Conservation (phyloP, 1,139 yeast species). For the Lizanozyma gosingica region DNA sequence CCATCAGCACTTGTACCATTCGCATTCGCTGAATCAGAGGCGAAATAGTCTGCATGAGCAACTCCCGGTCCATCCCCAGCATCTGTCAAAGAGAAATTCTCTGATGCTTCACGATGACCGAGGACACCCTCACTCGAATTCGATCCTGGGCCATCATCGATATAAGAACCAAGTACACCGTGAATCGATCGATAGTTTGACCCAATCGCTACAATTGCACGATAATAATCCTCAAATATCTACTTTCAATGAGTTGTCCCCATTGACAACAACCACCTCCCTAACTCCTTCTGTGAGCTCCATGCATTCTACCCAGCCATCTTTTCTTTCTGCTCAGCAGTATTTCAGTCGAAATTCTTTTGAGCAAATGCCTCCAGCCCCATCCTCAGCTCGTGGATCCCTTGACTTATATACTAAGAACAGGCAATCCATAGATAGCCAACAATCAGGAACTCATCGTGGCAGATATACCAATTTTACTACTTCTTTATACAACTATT, state of each 20-base stretch:
- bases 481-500: conserved; percentile 30
- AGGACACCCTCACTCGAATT: neutral
- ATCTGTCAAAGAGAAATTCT: neutral
- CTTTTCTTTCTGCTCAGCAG: conserved; percentile 40
- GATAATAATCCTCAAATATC: neutral
- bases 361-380: conserved; percentile 24
- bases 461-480: conserved; percentile 30
- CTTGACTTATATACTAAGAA: conserved; percentile 23
- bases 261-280: conserved; percentile 39
- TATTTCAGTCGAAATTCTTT: conserved; percentile 29
- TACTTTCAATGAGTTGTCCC: conserved; percentile 25
- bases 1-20: too few relatives aligned
- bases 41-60: neutral
- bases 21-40: conserved; percentile 4
- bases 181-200: neutral
- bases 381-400: conserved; percentile 20
- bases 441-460: conserved; percentile 7
- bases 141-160: neutral
- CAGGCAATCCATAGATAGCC: conserved; percentile 20
- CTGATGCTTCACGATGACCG: neutral
- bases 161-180: neutral
- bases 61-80: neutral
- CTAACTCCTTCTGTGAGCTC: conserved; percentile 35
- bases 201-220: neutral
- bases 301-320: conserved; percentile 36